Evolutionary conservation across 352 stramenopile genomes (phyloP).

Genomic region (Pythium dissimile): DNA sequence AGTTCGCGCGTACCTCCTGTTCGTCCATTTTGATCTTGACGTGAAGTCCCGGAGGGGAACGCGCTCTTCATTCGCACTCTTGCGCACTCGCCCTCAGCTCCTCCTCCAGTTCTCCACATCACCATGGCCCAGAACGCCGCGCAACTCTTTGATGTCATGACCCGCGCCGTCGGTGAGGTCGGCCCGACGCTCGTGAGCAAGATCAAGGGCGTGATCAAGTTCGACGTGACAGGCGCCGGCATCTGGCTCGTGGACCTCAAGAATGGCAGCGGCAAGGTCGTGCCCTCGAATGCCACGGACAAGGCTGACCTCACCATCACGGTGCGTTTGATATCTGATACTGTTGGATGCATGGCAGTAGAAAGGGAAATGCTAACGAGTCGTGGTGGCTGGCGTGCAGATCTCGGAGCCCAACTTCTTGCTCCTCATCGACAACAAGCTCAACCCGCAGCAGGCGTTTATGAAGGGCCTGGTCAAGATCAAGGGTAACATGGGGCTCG

Average conservation of each 20-base stretch:
- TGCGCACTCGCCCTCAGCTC: background rate
- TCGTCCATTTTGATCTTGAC: constrained; percentile 21
- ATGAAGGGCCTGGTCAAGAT: constrained; percentile 95
- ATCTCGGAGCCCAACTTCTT: constrained; percentile 76
- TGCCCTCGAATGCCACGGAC: constrained; percentile 34
- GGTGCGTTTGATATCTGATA: constrained; percentile 10
- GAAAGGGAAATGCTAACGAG: background rate
- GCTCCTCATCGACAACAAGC: constrained; percentile 80
- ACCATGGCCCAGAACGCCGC: constrained; percentile 39
- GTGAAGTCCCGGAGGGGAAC: constrained; percentile 7
- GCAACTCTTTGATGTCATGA: constrained; percentile 74
- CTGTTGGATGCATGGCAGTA: background rate
- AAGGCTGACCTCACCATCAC: constrained; percentile 79
- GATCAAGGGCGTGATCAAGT: constrained; percentile 80
- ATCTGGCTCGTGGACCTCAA: constrained; percentile 79
- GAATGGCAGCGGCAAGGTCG: constrained; percentile 66
- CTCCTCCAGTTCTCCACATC: background rate
- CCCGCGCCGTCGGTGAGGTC: constrained; percentile 56
- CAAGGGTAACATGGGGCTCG: constrained; percentile 93
- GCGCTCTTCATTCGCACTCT: constrained; percentile 17
- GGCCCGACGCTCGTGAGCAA: constrained; percentile 68
- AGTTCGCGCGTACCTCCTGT: constrained; percentile 9
- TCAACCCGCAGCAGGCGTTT: constrained; percentile 92
- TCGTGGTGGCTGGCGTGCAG: constrained; percentile 9
- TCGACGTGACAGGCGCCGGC: constrained; percentile 64